A percentile compares a stretch with the other conserved stretches of the same genome.
Conservation (phyloP, 129 eudicot species). For the Glebionis coronaria region DNA sequence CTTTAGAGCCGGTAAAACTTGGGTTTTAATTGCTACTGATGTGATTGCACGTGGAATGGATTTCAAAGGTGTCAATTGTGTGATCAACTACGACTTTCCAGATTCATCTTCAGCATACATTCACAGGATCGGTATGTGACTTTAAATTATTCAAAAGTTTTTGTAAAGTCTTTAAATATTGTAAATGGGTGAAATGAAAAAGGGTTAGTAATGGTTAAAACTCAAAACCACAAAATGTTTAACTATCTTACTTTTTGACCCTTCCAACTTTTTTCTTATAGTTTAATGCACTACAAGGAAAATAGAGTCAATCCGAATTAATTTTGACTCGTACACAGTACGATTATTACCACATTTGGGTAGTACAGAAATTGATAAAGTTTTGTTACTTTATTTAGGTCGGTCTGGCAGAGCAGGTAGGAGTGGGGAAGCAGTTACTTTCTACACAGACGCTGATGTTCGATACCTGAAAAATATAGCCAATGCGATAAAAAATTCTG, state of each 20-base stretch:
- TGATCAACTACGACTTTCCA: conserved; percentile 95
- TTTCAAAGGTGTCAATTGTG: conserved; percentile 95
- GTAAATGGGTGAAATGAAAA: background rate
- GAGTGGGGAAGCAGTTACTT: conserved; percentile 87
- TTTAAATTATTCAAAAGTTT: background rate
- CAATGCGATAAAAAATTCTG: conserved; percentile 78
- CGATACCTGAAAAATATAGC: conserved; percentile 76
- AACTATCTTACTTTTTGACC: no score
- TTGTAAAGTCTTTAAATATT: background rate
- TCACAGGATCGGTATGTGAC: conserved; percentile 79
- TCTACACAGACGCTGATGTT: conserved; percentile 82
- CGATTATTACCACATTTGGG: background rate
- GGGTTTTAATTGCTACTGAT: conserved; percentile 98
- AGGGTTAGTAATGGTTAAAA: no score
- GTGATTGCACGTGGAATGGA: conserved; percentile 98
- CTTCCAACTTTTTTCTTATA: no score
- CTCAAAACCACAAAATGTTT: no score
- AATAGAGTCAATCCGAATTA: no score
- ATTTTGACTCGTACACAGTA: no score
- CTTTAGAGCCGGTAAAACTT: conserved; percentile 93
- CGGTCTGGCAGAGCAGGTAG: conserved; percentile 97
- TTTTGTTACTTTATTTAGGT: conserved; percentile 28
- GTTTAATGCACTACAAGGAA: no score
- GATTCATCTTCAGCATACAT: conserved; percentile 89
- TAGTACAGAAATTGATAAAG: background rate